Evolutionary conservation across 1,284 basidiomycete genomes (phyloP), one percentile per base, ranked within the genome.

Genomic region (Leucoagaricus sp.): DNA sequence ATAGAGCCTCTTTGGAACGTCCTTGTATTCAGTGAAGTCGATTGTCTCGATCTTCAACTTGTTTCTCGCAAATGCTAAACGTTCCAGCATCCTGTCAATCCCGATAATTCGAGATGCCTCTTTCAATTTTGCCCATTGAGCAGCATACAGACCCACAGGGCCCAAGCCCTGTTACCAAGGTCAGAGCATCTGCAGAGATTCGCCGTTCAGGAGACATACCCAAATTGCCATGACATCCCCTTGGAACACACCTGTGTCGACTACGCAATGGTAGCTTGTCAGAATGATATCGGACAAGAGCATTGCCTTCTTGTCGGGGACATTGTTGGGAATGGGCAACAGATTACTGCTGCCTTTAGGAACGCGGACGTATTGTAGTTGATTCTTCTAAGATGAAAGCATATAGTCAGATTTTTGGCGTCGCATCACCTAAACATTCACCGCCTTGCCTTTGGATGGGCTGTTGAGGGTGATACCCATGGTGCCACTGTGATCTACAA

Each of bases 251-350:
- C 82, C 85, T 1, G 86, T 86, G 64, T 90, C 87, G 28, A 84
- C 80, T 7, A 91, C 86, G 38, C 76, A 75, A 67, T 91, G 89
- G 65, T 90, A 92, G n/a, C 83, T 83, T 1, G 87, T 89, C 5
- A 83, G 81, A 4, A 90, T 72, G n/a, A 91, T 81, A 61, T 91
- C 89, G 4, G 85, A 87, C 7, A 92, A 75, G 67, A 83, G 86
- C 3, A 89, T 61, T 0, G 75, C 86, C 63, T 82, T 74, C 71
- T 89, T 84, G 69, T 89, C 87, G 1, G 82, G 63, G 5, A 92
- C 74, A 8, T 76, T 73, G 54, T 86, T 81, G 0, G 91, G 91
- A 3, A 93, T 78, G 38, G 84, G 83, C 34, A 92, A 75, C 38
- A 84, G 76, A 71, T 91, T 91, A 57, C 86, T 83, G 50, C 87